Conservation (phyloP, 2,329 filamentous ascomycete genomes). For the Fusarium floridanum region DNA sequence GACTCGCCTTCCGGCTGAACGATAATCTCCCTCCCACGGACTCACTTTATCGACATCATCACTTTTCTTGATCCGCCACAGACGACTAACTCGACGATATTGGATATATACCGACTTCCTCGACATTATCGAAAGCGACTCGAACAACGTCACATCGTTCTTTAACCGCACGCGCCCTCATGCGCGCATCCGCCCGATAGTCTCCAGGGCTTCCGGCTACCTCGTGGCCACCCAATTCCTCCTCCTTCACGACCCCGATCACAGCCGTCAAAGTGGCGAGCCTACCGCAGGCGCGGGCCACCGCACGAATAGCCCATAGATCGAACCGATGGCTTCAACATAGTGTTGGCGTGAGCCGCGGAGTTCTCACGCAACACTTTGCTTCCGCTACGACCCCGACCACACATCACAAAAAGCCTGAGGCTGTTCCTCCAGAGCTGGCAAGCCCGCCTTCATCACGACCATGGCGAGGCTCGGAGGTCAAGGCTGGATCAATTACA, state of each 20-base stretch:
- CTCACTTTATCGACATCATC: constrained; percentile 26
- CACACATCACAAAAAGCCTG: constrained; percentile 40
- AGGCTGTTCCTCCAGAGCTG: constrained; percentile 39
- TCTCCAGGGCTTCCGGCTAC: constrained; percentile 22
- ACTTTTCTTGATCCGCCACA: constrained; percentile 3
- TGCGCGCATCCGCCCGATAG: constrained; percentile 25
- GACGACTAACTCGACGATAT: background rate
- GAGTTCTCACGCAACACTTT: constrained; percentile 51
- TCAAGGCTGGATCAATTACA: constrained; percentile 20
- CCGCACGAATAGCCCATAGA: constrained; percentile 57
- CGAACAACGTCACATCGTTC: background rate
- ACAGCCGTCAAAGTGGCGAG: constrained; percentile 51
- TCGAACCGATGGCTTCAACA: constrained; percentile 55
- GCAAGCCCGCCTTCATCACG: constrained; percentile 23
- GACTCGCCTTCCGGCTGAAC: constrained; percentile 27
- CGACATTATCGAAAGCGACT: background rate
- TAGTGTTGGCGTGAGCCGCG: constrained; percentile 55
- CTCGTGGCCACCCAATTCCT: constrained; percentile 19
- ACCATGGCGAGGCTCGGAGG: constrained; percentile 37
- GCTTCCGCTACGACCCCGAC: constrained; percentile 46
- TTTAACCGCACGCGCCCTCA: background rate
- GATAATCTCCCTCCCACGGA: constrained; percentile 21
- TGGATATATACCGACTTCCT: background rate
- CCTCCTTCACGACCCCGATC: background rate
- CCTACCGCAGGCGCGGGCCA: constrained; percentile 57